Base-by-base conservation (phyloP, 164 flowering plant species). In the Warburgia ugandensis region DNA sequence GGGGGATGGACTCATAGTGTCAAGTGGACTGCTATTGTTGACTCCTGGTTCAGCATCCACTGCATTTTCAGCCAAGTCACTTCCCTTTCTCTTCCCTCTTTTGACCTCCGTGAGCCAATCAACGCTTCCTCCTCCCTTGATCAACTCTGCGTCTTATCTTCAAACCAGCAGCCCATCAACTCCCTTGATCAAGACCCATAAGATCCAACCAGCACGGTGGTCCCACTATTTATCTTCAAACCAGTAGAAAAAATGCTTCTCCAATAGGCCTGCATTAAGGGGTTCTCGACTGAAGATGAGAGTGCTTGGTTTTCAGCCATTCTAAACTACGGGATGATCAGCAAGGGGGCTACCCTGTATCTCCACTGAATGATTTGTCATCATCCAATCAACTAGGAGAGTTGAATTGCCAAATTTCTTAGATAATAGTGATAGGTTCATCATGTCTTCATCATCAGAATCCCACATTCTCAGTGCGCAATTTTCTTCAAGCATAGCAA, bases 201-300 rank as follows among this genome's bases (percentile, higher is more conserved):
- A n/a, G 55, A 84, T 85, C 89, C 94, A 85, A 0, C 94, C 94
- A 7, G 82, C 84, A 2, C 94, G 63, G 22, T 72, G 80, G 0
- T 89, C 94, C 94, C 94, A 82, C 56, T 85, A 86, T 60, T 85
- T 85, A 65, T 85, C 94, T 64, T 80, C 86, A 32, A 73, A 80
- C 84, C 84, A 86, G 55, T 88, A 86, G 8, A 88, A 86, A 44
- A 38, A 86, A 79, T 0, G 91, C 79, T 45, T 86, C 95, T 40
- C 91, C 88, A 9, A 86, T 87, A 0, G 78, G 1, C 79, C 33
- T 21, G 92, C 87, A 58, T 86, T 92, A 37, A 86, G 85, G 1
- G 81, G 95, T 1, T 81, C 89, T 0, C 82, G 74, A 0, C 89
- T 89, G 12, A 50, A 62, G 26, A 77, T 59, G 7, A 83, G 81